A percentile compares a stretch with the other conserved stretches of the same genome.
phyloP scores from a whole-genome alignment of 768 basidiomycete genomes.

The Lyophyllum atratum region DNA sequence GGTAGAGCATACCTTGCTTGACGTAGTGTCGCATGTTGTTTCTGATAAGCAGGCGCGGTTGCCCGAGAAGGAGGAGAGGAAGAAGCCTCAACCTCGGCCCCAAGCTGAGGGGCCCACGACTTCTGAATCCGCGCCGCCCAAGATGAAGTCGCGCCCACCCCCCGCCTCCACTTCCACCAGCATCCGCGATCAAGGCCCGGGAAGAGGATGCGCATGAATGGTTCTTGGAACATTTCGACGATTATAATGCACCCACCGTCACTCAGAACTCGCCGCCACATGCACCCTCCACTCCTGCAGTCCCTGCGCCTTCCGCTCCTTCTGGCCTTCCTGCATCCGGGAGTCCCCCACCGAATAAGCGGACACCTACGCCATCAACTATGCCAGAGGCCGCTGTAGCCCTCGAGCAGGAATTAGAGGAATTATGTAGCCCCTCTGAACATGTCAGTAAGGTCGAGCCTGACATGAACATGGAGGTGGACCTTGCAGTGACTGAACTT shows the following conservation, averaged over 20 bases:
- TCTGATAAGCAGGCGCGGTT: conserved; percentile 9
- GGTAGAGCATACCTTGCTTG: conserved; percentile 17
- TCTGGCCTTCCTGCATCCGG: conserved; percentile 1
- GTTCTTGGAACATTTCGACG: conserved; percentile 56
- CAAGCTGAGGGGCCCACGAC: background rate
- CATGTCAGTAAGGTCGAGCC: conserved; percentile 33
- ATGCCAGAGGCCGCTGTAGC: conserved; percentile 38
- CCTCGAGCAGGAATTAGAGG: conserved; percentile 46
- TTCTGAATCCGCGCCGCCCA: background rate
- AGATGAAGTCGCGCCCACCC: conserved; percentile 13
- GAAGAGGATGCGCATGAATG: conserved; percentile 63
- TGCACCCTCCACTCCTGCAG: conserved; percentile 27
- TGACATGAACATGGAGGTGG: conserved; percentile 43
- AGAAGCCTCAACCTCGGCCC: conserved; percentile 15
- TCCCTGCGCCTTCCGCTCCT: conserved; percentile 14
- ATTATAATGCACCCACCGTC: conserved; percentile 26
- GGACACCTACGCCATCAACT: conserved; percentile 20
- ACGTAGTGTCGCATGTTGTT: conserved; percentile 8
- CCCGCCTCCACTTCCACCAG: conserved; percentile 2
- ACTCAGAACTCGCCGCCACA: conserved; percentile 27
- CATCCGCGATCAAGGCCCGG: conserved; percentile 21
- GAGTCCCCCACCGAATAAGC: conserved; percentile 14
- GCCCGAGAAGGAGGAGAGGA: conserved; percentile 7
- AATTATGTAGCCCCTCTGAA: conserved; percentile 19
- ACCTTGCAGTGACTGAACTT: conserved; percentile 43